Evolutionary conservation across 2,329 filamentous ascomycete species (phyloP).

Genomic region (Setomelanomma holmii): DNA sequence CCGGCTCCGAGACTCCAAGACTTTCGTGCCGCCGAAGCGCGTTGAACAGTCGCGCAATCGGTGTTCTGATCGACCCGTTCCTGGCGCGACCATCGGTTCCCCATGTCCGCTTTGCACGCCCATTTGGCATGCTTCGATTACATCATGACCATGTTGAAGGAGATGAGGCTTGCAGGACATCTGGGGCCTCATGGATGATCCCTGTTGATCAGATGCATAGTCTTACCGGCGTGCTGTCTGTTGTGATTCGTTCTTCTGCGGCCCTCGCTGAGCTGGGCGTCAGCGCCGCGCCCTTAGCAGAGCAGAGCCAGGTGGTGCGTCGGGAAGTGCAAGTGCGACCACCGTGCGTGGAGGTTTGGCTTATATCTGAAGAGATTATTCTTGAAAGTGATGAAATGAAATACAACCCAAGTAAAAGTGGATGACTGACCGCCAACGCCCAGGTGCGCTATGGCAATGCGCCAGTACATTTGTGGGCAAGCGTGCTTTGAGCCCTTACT

Average conservation of each 20-base stretch:
- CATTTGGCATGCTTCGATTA: slow-evolving; percentile 7
- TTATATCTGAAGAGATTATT: too few relatives aligned
- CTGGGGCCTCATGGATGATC: background rate
- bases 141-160: slow-evolving; percentile 10
- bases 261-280: too few relatives aligned
- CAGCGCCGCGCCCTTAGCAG: background rate
- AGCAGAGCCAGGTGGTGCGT: too few relatives aligned
- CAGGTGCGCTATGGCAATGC: too few relatives aligned
- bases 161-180: background rate
- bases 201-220: background rate
- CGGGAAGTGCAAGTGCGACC: too few relatives aligned
- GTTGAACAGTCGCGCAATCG: background rate
- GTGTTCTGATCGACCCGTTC: slow-evolving; percentile 5
- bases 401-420: too few relatives aligned
- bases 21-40: background rate
- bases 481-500: too few relatives aligned
- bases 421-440: too few relatives aligned
- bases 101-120: slow-evolving; percentile 16
- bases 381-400: too few relatives aligned
- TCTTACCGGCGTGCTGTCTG: background rate
- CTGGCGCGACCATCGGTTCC: slow-evolving; percentile 18
- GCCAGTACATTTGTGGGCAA: too few relatives aligned
- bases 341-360: too few relatives aligned
- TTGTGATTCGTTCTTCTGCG: background rate
- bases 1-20: slow-evolving; percentile 8